Percentiles rank a stretch among this genome's conserved stretches.
Conservation (phyloP, 225 moss, liverwort and hornwort species). For the Physcomitrellopsis africana region DNA sequence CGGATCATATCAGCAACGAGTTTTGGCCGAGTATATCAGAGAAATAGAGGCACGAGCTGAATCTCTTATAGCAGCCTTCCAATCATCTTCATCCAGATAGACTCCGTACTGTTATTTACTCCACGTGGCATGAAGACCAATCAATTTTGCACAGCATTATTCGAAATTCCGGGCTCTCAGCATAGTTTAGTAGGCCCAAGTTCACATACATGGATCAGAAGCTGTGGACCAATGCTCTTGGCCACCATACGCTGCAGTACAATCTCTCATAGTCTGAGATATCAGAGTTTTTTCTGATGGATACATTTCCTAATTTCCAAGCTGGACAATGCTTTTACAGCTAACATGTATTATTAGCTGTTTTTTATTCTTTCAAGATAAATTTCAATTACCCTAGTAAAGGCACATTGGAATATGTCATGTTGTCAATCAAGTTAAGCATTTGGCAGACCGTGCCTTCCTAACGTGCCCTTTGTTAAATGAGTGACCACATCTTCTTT, state of each 20-base stretch:
- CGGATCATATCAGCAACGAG: conserved; percentile 88
- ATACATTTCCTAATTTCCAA: no score
- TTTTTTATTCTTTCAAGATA: no score
- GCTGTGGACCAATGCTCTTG: conserved; percentile 19
- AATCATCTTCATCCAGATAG: conserved; percentile 50
- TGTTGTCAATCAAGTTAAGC: conserved; percentile 19
- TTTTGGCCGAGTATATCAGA: conserved; percentile 82
- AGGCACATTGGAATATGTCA: conserved; percentile 6
- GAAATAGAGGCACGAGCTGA: conserved; percentile 76
- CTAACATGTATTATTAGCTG: no score
- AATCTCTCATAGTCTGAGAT: conserved; percentile 18
- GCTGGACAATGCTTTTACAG: no score
- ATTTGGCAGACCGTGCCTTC: conserved; percentile 8
- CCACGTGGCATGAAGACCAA: conserved; percentile 27
- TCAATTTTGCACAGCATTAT: conserved; percentile 47
- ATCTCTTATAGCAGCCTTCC: conserved; percentile 65
- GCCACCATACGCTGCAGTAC: conserved; percentile 24
- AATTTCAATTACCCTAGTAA: no score
- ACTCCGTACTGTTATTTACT: conserved; percentile 11
- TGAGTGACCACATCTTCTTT: conserved; percentile 3
- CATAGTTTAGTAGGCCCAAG: conserved; percentile 7
- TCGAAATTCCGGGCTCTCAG: conserved; percentile 16
- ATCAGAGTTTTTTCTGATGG: background rate
- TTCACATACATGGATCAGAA: conserved; percentile 27
- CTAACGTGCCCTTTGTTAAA: conserved; percentile 14